Base-by-base conservation (phyloP, 495 filamentous ascomycete species). In the Penicillium manginii region DNA sequence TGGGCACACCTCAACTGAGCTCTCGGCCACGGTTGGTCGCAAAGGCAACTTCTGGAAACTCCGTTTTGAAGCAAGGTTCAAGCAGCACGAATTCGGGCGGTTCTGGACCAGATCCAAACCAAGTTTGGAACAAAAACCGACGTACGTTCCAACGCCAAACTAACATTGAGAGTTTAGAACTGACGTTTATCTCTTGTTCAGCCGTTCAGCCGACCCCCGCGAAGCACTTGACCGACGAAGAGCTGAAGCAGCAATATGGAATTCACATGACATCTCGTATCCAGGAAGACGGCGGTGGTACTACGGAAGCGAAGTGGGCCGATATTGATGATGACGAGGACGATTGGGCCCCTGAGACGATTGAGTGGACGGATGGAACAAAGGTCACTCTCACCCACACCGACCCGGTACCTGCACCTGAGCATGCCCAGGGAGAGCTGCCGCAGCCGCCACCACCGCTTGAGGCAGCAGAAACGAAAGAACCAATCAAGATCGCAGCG, bases 321-420 rank as follows among this genome's bases (percentile, higher is more conserved):
- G 94, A 99, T 77, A 97, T 98, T 57, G 94, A 98, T 57, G 94
- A 99, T 57, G 94, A 99, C 61, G 92, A 97, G 69, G 94, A 98
- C 55, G 93, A 98, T 69, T 99, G 94, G 94, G 92, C 89, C 3
- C 96, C 94, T 0, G 93, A 98, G 60, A 88, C 89, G 7, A 96
- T 98, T 58, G 91, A 96, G 61, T 99, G 94, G 94, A 92, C 89
- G 61, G 94, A 99, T 72, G 93, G 93, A 32, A 98, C 93, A 14
- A 97, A 98, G 76, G 91, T 92, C 54, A 89, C 86, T 37, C 80
- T 96, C 9, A 86, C 87, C 14, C 84, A 88, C 23, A 67, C 40
- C 14, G 72, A 77, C 31, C 61, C 65, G 57, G 39, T 60, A 10
- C 63, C 71, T 17, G 33, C 67, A 14, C 66, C 75, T n/a, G 57